Evolutionary conservation across 2,329 filamentous ascomycete genomes (phyloP).

Genomic region (Trichoderma aggressivum): DNA sequence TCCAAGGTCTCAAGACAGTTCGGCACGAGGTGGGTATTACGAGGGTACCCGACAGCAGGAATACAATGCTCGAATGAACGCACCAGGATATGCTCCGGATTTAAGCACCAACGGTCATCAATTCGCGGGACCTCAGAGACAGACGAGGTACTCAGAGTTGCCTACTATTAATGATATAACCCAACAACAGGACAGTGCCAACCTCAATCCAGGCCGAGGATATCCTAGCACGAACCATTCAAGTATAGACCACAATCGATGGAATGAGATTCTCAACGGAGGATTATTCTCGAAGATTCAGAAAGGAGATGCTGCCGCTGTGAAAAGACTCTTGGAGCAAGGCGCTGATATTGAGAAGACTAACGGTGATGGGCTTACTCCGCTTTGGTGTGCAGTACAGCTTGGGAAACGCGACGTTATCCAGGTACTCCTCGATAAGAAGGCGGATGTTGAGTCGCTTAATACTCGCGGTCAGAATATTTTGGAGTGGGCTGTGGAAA

Average conservation of each 20-base stretch:
- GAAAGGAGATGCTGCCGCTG: background rate
- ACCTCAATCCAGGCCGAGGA: background rate
- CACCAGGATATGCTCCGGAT: background rate
- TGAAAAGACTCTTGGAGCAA: background rate
- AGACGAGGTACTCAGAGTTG: background rate
- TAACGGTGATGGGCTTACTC: background rate
- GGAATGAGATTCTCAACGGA: background rate
- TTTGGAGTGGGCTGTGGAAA: background rate
- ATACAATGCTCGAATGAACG: background rate
- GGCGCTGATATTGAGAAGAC: background rate
- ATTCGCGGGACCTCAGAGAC: background rate
- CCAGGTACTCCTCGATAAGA: background rate
- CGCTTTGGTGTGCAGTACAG: background rate
- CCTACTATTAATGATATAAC: background rate
- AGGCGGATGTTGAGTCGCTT: background rate
- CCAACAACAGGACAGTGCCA: background rate
- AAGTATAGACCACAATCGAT: background rate
- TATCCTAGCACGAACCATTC: background rate
- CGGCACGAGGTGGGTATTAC: background rate
- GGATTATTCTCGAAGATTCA: background rate
- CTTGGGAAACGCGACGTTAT: background rate
- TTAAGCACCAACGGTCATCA: background rate
- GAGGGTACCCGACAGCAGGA: background rate
- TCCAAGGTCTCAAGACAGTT: background rate
- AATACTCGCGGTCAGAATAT: background rate